Evolutionary conservation across 169 alveolate species (phyloP).

Genomic region (Plasmodium relictum): DNA sequence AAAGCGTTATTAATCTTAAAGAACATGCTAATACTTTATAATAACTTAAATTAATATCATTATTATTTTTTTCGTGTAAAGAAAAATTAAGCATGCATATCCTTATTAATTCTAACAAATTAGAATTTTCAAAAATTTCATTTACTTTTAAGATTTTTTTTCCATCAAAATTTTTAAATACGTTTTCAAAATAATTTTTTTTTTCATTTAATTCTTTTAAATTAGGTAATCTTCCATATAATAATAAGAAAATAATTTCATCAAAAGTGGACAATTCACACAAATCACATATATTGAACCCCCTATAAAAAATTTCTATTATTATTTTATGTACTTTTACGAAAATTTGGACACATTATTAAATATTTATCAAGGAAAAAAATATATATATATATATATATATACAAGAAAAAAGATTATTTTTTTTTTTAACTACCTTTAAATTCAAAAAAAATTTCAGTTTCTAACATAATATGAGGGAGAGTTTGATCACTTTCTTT

Average conservation of each 20-base stretch:
- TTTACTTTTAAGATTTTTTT: constrained; percentile 14
- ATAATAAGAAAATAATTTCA: constrained; percentile 17
- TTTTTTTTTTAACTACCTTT: constrained; percentile 28
- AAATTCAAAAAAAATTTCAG: constrained; percentile 52
- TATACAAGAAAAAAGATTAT: no score
- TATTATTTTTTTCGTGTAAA: background rate
- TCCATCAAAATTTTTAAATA: background rate
- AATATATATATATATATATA: background rate
- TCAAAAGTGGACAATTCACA: constrained; percentile 31
- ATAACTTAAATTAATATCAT: constrained; percentile 16
- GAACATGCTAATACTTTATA: constrained; percentile 32
- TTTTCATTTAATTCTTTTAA: constrained; percentile 17
- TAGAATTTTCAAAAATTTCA: background rate
- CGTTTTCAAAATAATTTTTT: constrained; percentile 1
- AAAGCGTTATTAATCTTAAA: constrained; percentile 1
- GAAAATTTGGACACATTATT: background rate
- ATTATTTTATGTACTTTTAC: background rate
- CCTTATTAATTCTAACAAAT: constrained; percentile 31
- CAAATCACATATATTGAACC: constrained; percentile 10
- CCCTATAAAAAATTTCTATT: constrained; percentile 41
- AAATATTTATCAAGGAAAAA: background rate
- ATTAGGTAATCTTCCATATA: constrained; percentile 26
- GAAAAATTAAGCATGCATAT: constrained; percentile 7
- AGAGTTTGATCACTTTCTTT: background rate
- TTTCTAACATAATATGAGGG: constrained; percentile 35